A percentile compares a stretch with the other conserved stretches of the same genome.
These are phyloP conservation scores for Sporothrix sp. DNA, from an alignment of 2,329 filamentous ascomycete species.

Conservation along the genomic window DNA sequence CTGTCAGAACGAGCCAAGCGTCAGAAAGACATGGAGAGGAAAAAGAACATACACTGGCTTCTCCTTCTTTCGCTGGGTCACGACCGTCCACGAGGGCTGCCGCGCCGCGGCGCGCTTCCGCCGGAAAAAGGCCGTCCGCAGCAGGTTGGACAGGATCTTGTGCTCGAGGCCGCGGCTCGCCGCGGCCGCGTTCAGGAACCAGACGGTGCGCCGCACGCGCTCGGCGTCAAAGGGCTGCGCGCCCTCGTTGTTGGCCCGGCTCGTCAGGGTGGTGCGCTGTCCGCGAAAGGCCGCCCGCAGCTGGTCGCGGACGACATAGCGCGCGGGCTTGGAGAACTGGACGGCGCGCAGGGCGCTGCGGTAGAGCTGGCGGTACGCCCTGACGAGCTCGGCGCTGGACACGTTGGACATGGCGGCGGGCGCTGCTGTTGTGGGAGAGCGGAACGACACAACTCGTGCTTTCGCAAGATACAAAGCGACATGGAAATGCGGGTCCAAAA, in stretches of 20 bases:
- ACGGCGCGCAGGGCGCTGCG: constrained; percentile 59
- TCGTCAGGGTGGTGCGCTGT: constrained; percentile 7
- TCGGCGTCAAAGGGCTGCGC: constrained; percentile 35
- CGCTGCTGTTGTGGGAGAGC: not conserved
- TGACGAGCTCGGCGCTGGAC: constrained; percentile 38
- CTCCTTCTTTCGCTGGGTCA: constrained; percentile 5
- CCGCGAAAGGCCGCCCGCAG: constrained; percentile 49
- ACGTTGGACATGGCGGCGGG: constrained; percentile 15
- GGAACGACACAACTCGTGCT: not conserved
- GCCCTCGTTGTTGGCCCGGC: constrained; percentile 21
- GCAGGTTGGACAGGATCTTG: constrained; percentile 58
- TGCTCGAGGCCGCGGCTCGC: constrained; percentile 59
- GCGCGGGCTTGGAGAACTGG: constrained; percentile 59
- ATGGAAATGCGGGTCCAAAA: not conserved
- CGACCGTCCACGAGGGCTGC: constrained; percentile 21
- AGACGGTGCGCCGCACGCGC: constrained; percentile 54
- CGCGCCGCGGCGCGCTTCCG: constrained; percentile 19
- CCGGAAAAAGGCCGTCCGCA: constrained; percentile 39
- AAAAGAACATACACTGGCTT: constrained; percentile 1
- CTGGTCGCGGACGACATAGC: constrained; percentile 50
- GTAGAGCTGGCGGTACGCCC: constrained; percentile 62
- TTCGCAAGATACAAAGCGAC: not conserved
- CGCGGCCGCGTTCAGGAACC: constrained; percentile 59
- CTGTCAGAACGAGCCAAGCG: not conserved
- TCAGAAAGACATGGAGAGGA: not conserved